Base-by-base conservation (phyloP, 805 yeast species). In the Starmerella vaccinii region DNA sequence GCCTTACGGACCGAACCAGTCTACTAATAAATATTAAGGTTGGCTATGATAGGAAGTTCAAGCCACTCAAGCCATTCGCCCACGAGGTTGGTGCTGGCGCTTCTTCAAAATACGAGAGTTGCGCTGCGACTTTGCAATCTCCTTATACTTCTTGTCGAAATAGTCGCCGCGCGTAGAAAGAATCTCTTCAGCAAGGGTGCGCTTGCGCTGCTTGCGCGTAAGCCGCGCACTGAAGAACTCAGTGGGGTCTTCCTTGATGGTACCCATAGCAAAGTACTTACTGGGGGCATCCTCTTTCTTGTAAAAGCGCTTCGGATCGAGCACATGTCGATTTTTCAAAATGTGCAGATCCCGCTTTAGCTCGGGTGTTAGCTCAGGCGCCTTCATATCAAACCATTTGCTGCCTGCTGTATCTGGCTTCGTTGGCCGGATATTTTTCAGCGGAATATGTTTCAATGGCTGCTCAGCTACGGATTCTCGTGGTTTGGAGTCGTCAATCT, bases 261-360 rank as follows among this genome's bases (percentile, higher is more conserved):
- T 88, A 15, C 98, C 98, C 59, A 84, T 76, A 52, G 90, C 92
- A 65, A 92, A 88, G 57, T 73, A 78, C 61, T 84, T 85, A 42
- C 95, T 90, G 7, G 75, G 73, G 46, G 73, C 74, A 29, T 60
- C 60, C 52, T 83, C 92, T 65, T 85, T 86, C 68, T 85, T 87
- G 68, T 92, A 92, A 68, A 87, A 95, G 60, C 97, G 77, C 68
- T 92, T 92, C 7, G 97, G 97, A 64, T 92, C 97, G 55, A 92
- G 73, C 9, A 88, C 95, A 50, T 84, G 82, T 67, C 98, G 79
- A 70, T 90, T 85, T 62, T 86, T 81, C 53, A 92, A 72, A 15
- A 92, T 68, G 61, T 79, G 71, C 59, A 92, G 64, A 64, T 92
- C 97, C 52, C 95, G 74, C 61, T 83, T 83, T 19, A 84, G 63